Percentiles rank a stretch among this genome's conserved stretches.
These are phyloP conservation scores for Graphilbum sp. DNA, from an alignment of 2,329 filamentous ascomycete species.

Conservation along the genomic window DNA sequence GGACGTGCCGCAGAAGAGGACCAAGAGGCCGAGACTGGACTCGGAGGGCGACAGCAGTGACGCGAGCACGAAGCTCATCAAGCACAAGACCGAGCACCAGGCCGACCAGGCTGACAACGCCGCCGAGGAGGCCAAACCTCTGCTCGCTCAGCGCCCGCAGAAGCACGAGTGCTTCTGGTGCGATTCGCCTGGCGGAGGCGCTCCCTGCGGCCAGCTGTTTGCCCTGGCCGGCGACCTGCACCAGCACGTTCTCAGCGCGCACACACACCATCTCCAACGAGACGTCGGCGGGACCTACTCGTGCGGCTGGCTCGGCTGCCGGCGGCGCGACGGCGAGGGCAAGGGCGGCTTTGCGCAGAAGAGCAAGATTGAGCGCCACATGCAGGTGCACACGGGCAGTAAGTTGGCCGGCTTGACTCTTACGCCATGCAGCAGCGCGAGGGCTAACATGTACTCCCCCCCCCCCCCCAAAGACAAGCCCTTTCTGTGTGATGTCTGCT, in stretches of 20 bases:
- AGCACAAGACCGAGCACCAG: no score
- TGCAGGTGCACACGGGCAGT: constrained; percentile 50
- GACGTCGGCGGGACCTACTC: constrained; percentile 26
- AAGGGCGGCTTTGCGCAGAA: constrained; percentile 37
- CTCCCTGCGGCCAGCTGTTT: constrained; percentile 19
- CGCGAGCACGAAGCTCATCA: no score
- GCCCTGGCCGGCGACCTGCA: constrained; percentile 33
- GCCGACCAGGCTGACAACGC: no score
- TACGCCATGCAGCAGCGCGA: background rate
- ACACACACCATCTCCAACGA: constrained; percentile 30
- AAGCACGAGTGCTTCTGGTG: constrained; percentile 15
- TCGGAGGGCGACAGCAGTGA: no score
- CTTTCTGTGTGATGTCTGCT: constrained; percentile 38
- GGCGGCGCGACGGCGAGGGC: constrained; percentile 23
- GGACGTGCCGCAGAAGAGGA: no score
- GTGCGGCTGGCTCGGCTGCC: constrained; percentile 41
- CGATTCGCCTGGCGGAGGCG: constrained; percentile 8
- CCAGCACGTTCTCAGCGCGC: constrained; percentile 33
- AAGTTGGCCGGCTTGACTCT: constrained; percentile 15
- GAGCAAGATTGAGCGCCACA: constrained; percentile 47
- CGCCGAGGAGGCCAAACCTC: no score
- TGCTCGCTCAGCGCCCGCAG: background rate
- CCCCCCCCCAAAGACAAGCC: constrained; percentile 32
- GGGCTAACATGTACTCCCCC: background rate
- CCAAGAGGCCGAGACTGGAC: no score